These are phyloP conservation scores for Calocera viscosa DNA, from an alignment of 768 basidiomycete genomes.

Conservation along the genomic window DNA sequence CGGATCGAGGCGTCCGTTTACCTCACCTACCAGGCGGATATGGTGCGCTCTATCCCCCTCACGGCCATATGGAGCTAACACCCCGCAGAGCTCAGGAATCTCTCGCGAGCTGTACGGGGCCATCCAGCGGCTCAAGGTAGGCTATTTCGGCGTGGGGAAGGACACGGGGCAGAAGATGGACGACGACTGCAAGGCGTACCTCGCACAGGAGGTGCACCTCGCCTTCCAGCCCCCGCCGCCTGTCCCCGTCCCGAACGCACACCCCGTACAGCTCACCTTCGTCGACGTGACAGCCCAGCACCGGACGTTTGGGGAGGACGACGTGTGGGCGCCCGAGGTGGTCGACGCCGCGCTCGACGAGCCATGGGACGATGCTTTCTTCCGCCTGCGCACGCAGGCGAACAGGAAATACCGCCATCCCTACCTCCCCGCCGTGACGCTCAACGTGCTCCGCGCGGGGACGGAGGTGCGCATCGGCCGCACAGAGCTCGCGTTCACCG, in stretches of 20 bases:
- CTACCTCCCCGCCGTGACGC: not conserved
- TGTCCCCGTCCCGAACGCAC: not conserved
- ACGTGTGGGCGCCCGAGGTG: not conserved
- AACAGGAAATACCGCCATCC: constrained; percentile 4
- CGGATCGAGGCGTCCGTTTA: not conserved
- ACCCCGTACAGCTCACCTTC: not conserved
- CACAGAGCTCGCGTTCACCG: not conserved
- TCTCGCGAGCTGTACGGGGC: not conserved
- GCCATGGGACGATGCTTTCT: not conserved
- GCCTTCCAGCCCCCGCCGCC: not conserved
- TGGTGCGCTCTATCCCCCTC: not conserved
- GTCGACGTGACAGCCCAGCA: not conserved
- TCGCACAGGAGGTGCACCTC: not conserved
- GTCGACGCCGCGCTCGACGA: not conserved
- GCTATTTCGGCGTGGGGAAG: not conserved
- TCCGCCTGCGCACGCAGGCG: not conserved
- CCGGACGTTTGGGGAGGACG: not conserved
- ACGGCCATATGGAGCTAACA: not conserved
- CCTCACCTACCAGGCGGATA: not conserved
- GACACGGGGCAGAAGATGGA: not conserved
- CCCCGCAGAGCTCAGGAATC: not conserved
- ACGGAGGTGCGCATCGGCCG: not conserved
- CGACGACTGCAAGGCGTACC: not conserved
- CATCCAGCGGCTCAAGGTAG: not conserved
- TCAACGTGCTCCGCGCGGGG: not conserved